Evolutionary conservation across 345 rosid species (phyloP), one percentile per base, ranked within the genome.

Genomic region (Arabis hirsuta): DNA sequence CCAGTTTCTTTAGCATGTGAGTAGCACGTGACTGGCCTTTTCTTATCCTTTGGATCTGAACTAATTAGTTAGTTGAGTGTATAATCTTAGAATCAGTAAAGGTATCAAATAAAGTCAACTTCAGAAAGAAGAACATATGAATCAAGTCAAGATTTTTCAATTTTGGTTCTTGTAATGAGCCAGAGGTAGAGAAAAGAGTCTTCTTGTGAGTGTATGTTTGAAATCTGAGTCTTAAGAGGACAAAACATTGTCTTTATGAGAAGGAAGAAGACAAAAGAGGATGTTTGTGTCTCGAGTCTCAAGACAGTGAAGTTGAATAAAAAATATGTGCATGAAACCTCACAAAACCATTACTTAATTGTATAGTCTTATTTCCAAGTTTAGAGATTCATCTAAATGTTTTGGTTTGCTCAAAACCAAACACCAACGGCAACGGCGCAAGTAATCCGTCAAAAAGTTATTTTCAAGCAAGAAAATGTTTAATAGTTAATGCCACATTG

Each of bases 241-340:
- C 79, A 61, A 74, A 67, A 32, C 79, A 68, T 61, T 36, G 7
- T 62, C 43, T 61, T 68, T 69, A 67, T 52, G 62, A 59, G 38
- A 67, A 75, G 62, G 64, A 75, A 61, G 79, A 76, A 62, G 79
- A 69, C 74, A 76, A 69, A 62, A 69, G 66, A 56, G 71, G 58
- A 69, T 76, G 71, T 76, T 29, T 62, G 55, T 36, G 63, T 54
- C 64, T 67, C 73, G 57, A 5, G 79, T 60, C 64, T 76, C 71
- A 59, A 76, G 59, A 76, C 24, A 68, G 44, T 53, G 41, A 36
- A 67, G 36, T 52, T 67, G 53, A 60, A 52, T 41, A 45, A 43
- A 43, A 54, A 16, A 45, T 68, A 62, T 9, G 31, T 62, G 68
- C 64, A 62, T 62, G 48, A 60, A 74, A 74, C 62, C 62, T 59